Base-by-base conservation (phyloP, 805 yeast species). In the Zygosaccharomyces rouxii region DNA sequence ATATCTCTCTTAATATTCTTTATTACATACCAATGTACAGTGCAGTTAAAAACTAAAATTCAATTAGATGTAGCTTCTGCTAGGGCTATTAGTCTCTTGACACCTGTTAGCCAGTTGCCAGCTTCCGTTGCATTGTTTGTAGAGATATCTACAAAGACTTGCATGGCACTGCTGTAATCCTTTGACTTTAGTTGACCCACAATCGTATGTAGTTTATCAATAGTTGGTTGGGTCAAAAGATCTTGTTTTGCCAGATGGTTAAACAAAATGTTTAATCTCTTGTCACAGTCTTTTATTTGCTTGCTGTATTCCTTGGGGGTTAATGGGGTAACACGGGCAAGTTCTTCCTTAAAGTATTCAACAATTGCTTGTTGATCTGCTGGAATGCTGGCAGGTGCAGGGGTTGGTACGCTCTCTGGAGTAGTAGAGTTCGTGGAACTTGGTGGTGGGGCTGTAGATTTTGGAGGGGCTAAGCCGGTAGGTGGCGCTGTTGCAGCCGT, bases 71-170 rank as follows among this genome's bases (percentile, higher is more conserved):
- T 62, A 31, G 74, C 82, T 57, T 78, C 80, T 13, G 74, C 80
- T 78, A 94, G 87, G 53, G 84, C 84, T 52, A 92, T 81, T 53
- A 94, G 76, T 57, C 97, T 81, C 68, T 85, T 89, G 41, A 94
- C 84, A 58, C 99, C 99, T 28, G 86, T 80, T 71, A 86, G 79
- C 99, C 99, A 94, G 59, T 84, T 81, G 11, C 96, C 97, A 54
- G 85, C 80, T 66, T 90, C 95, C 21, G 77, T 79, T 21, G 83
- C 76, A 53, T 79, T 76, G 31, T 78, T 76, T 6, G 88, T 76
- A 19, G 85, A 78, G 51, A 94, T 76, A 44, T 80, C 79, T 30
- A 73, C 64, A 52, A 79, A 80, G 29, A 79, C 57, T 1, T 74
- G 66, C 45, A 75, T 68, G 1, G 98, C 97, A 13, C 71, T 71